These are phyloP conservation scores for Plasmodium gaboni DNA, from an alignment of 169 alveolate species.

Conservation along the genomic window DNA sequence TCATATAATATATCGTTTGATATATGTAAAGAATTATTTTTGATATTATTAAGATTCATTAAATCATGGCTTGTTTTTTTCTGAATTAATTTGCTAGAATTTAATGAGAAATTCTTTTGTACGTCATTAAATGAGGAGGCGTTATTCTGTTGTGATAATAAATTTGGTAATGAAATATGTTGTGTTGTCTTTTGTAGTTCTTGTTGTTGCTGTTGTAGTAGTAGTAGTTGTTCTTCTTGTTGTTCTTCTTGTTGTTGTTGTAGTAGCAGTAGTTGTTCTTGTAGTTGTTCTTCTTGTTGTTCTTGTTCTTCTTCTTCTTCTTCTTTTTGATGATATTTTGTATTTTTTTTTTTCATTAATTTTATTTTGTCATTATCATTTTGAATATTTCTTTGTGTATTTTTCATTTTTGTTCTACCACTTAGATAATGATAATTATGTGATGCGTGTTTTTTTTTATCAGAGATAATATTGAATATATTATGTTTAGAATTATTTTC, in stretches of 20 bases:
- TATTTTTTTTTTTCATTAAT: not conserved
- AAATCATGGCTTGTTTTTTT: not conserved
- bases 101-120: not conserved
- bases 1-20: not conserved
- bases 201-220: too few species aligned
- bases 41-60: not conserved
- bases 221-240: too few species aligned
- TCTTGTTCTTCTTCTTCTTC: too few species aligned
- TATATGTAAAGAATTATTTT: not conserved
- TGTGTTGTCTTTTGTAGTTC: too few species aligned
- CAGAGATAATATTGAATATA: conserved; percentile 7
- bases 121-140: conserved; percentile 8
- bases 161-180: too few species aligned
- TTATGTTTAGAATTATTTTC: conserved; percentile 37
- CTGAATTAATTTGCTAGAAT: not conserved
- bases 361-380: conserved; percentile 21
- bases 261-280: too few species aligned
- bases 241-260: too few species aligned
- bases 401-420: conserved; percentile 6
- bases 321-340: too few species aligned
- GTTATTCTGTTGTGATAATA: too few species aligned
- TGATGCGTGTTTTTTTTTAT: not conserved
- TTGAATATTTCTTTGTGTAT: conserved; percentile 1
- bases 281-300: too few species aligned
- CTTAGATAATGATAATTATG: conserved; percentile 21